Evolutionary conservation across 768 basidiomycete species (phyloP), one percentile per base, ranked within the genome.

Genomic region (Kwoniella pini): DNA sequence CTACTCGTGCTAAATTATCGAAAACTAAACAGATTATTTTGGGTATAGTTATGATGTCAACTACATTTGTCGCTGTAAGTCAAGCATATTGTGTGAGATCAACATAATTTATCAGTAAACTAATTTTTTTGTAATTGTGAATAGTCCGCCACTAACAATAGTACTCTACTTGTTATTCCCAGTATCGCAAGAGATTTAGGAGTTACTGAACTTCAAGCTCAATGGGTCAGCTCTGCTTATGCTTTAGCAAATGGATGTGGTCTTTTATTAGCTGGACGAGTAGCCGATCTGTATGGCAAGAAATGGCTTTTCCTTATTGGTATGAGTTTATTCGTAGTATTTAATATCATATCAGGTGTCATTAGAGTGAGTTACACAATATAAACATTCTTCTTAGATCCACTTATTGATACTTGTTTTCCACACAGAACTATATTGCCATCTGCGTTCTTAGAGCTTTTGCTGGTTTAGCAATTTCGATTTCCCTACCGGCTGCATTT

Each of bases 291-390:
- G 15, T 86, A 87, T 64, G 90, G 91, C 1, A 83, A 89, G 30
- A 90, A 88, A 68, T 82, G 80, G 31, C 81, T 81, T 0, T 94
- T 90, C 75, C 56, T 87, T 5, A 10, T 80, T 3, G 91, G 91
- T 1, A 84, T 85, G 28, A 7, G 79, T 3, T 79, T 82, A 56
- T 82, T 87, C 36, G 73, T 81, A 7, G 80, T 81, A 0, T 87
- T 88, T 61, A 83, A 86, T 0, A 71, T 93, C 46, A 46, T 68
- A 12, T 61, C 62, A 12, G 70, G 65, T 21, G 59, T 62, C 30
- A 59, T 68, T 40, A 45, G 54, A 33, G 60, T 59, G 26, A 48
- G 57, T 48, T 7, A 7, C 33, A 7, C 15, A 15, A 36, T 15
- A 38, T 21, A 9, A 27, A 28, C 3, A 30, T 12, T 28, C 13